Evolutionary conservation across 768 basidiomycete species (phyloP).

Genomic region (Ramaria rubella): DNA sequence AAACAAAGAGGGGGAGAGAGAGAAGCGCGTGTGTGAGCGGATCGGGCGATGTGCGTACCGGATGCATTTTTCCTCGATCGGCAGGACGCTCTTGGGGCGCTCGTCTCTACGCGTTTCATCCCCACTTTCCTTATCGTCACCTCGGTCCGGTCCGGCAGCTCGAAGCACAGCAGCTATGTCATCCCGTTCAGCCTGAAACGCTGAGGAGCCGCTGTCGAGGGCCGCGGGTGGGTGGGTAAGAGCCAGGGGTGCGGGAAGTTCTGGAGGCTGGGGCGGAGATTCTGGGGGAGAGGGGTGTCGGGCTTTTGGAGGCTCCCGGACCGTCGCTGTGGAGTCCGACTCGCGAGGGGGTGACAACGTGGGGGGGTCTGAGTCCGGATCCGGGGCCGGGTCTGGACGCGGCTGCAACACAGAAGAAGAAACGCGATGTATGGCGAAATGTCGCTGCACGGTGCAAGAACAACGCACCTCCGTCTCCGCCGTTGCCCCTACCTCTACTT

Average conservation of each 20-base stretch:
- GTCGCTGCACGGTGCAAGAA: neutral
- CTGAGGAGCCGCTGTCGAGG: neutral
- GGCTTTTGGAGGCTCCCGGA: no score
- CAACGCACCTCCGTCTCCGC: neutral
- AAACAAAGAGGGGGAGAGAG: no score
- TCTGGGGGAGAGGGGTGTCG: no score
- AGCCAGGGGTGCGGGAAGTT: neutral
- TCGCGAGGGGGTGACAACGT: no score
- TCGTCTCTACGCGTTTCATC: neutral
- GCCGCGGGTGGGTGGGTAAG: neutral
- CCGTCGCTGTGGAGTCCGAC: no score
- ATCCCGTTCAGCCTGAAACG: neutral
- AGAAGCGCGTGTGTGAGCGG: neutral
- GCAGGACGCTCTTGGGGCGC: neutral
- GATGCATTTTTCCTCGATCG: conserved; percentile 8
- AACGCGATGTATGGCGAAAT: neutral
- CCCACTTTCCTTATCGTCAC: neutral
- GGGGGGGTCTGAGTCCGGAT: no score
- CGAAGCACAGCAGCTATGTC: neutral
- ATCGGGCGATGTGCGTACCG: neutral
- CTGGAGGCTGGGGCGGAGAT: neutral
- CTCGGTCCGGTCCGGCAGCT: neutral
- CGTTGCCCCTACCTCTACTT: neutral
- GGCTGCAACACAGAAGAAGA: no score
- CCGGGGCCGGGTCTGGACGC: no score